A percentile compares a stretch with the other conserved stretches of the same genome.
Evolutionary conservation across 495 filamentous ascomycete genomes (phyloP).

Genomic region (Pyrenula aspistea): DNA sequence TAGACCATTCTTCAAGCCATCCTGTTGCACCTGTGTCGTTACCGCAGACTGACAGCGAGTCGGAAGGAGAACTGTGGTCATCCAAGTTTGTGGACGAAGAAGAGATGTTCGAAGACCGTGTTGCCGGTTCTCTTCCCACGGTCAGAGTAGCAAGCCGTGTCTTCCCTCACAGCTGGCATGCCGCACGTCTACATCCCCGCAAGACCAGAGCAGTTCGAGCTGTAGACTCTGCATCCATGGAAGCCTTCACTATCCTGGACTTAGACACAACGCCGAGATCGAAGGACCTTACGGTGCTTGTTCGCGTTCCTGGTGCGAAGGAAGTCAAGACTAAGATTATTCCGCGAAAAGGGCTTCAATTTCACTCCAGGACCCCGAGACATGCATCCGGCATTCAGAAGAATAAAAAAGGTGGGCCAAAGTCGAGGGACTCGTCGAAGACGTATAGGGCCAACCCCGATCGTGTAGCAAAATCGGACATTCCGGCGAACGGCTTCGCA

Average conservation of each 20-base stretch:
- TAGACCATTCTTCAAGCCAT: conserved; percentile 40
- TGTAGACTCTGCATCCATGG: conserved; percentile 24
- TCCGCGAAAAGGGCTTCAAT: conserved; percentile 14
- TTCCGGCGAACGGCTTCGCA: not conserved
- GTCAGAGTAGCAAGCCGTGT: conserved; percentile 52
- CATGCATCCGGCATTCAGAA: not conserved
- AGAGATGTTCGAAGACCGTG: conserved; percentile 72
- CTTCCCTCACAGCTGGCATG: conserved; percentile 38
- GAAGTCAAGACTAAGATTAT: conserved; percentile 18
- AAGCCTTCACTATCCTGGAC: conserved; percentile 25
- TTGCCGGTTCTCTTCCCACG: conserved; percentile 62
- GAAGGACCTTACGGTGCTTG: conserved; percentile 18
- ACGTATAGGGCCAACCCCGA: not conserved
- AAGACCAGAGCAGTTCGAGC: conserved; percentile 15
- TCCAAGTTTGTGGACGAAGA: conserved; percentile 62
- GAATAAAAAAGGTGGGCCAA: not conserved
- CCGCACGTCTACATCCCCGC: conserved; percentile 24
- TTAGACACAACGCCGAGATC: conserved; percentile 14
- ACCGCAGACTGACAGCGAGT: conserved; percentile 24
- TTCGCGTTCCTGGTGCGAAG: conserved; percentile 25
- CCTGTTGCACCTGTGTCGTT: conserved; percentile 46
- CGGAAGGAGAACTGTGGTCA: conserved; percentile 23
- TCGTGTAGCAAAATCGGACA: not conserved
- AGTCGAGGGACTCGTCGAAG: not conserved
- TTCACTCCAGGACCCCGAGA: not conserved